Evolutionary conservation across 352 stramenopile species (phyloP).

Genomic region (Phytophthora aleatoria): DNA sequence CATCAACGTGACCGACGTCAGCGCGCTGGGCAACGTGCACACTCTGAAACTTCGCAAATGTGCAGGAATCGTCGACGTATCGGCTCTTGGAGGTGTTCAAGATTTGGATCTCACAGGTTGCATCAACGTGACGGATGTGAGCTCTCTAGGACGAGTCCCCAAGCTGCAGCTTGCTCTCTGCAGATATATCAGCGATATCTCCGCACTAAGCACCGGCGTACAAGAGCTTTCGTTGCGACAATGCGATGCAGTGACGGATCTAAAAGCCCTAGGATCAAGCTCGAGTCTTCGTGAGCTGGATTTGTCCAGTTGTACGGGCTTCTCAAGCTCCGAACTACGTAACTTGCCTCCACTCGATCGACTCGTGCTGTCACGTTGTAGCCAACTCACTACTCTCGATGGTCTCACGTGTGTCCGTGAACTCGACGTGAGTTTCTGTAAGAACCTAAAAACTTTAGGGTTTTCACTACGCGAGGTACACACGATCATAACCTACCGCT

Average conservation of each 20-base stretch:
- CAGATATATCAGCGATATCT: slow-evolving; percentile 57
- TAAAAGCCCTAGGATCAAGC: slow-evolving; percentile 43
- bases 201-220: slow-evolving; percentile 36
- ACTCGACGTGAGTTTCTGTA: slow-evolving; percentile 77
- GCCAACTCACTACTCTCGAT: slow-evolving; percentile 44
- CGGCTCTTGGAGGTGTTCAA: slow-evolving; percentile 42
- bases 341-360: slow-evolving; percentile 44
- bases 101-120: slow-evolving; percentile 68
- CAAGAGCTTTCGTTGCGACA: slow-evolving; percentile 55
- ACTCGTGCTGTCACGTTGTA: slow-evolving; percentile 65
- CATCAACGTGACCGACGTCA: slow-evolving; percentile 64
- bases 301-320: slow-evolving; percentile 57
- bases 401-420: slow-evolving; percentile 50
- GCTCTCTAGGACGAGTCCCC: slow-evolving; percentile 43
- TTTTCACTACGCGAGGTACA: slow-evolving; percentile 36
- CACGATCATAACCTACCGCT: slow-evolving; percentile 58
- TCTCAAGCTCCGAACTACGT: slow-evolving; percentile 37
- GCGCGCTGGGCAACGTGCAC: slow-evolving; percentile 45
- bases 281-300: slow-evolving; percentile 52
- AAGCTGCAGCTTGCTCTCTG: slow-evolving; percentile 66
- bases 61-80: slow-evolving; percentile 44
- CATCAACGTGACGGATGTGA: slow-evolving; percentile 55
- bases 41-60: slow-evolving; percentile 62
- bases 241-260: slow-evolving; percentile 50
- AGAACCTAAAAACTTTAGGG: slow-evolving; percentile 43